Evolutionary conservation across 2,329 filamentous ascomycete genomes (phyloP).

Genomic region (Meredithiella fracta): DNA sequence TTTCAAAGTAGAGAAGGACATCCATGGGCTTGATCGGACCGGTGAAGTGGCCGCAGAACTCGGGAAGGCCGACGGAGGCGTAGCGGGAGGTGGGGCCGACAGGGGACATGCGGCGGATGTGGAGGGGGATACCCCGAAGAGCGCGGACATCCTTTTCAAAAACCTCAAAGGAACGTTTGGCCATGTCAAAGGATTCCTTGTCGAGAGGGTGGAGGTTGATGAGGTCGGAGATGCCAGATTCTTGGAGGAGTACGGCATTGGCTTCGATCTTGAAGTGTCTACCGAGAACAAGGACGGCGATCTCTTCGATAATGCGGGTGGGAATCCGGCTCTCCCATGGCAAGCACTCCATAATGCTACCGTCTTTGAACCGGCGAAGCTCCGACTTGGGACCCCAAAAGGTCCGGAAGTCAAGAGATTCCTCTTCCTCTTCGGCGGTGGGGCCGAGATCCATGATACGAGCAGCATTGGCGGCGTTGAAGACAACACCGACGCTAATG

Average conservation of each 20-base stretch:
- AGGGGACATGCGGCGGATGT: constrained; percentile 62
- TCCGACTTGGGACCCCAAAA: constrained; percentile 96
- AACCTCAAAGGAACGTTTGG: constrained; percentile 51
- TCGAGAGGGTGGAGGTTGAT: constrained; percentile 32
- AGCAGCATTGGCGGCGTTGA: constrained; percentile 54
- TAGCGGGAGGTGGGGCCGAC: constrained; percentile 59
- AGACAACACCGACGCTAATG: constrained; percentile 43
- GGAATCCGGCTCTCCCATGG: constrained; percentile 58
- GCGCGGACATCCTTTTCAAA: constrained; percentile 63
- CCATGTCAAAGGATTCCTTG: constrained; percentile 45
- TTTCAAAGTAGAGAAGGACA: constrained; percentile 79
- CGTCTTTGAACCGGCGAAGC: constrained; percentile 84
- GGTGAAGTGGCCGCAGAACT: constrained; percentile 14
- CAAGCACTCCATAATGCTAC: constrained; percentile 80
- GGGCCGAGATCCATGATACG: constrained; percentile 80
- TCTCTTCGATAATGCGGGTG: constrained; percentile 59
- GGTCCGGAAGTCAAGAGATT: constrained; percentile 62
- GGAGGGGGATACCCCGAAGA: constrained; percentile 73
- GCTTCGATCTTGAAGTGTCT: constrained; percentile 49
- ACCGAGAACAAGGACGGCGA: constrained; percentile 53
- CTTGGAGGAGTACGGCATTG: constrained; percentile 35
- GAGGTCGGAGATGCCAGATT: constrained; percentile 33
- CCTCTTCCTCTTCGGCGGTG: constrained; percentile 66
- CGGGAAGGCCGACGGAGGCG: constrained; percentile 42
- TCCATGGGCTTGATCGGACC: constrained; percentile 40